Conservation (phyloP, 1,284 basidiomycete genomes). For the Tylopilus orsonianus region DNA sequence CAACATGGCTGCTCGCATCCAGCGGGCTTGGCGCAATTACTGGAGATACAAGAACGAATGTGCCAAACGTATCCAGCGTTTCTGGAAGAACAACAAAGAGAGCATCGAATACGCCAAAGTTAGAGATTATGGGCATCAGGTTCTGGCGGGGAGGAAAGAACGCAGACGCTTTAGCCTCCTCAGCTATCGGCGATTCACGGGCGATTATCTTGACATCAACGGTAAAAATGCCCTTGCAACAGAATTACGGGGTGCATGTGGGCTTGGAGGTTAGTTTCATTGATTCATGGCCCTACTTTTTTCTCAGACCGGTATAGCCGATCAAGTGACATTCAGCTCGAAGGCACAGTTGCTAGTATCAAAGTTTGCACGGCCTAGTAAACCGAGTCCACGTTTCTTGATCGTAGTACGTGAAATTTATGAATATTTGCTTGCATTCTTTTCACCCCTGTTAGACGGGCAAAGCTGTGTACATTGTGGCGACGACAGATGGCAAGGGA, state of each 20-base stretch:
- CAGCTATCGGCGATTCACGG: slow-evolving; percentile 93
- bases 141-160: slow-evolving; percentile 92
- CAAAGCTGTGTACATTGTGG: slow-evolving; percentile 86
- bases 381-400: slow-evolving; percentile 89
- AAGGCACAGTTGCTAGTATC: slow-evolving; percentile 85
- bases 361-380: slow-evolving; percentile 86
- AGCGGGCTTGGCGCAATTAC: slow-evolving; percentile 95
- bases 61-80: slow-evolving; percentile 92
- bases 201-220: slow-evolving; percentile 94
- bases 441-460: slow-evolving; percentile 58
- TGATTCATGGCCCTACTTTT: not conserved
- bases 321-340: slow-evolving; percentile 87
- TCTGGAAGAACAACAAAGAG: slow-evolving; percentile 99
- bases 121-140: slow-evolving; percentile 92
- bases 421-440: not conserved
- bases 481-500: slow-evolving; percentile 72
- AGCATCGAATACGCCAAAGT: slow-evolving; percentile 84
- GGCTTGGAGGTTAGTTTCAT: slow-evolving; percentile 65
- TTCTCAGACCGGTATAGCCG: slow-evolving; percentile 41
- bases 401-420: slow-evolving; percentile 68
- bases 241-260: slow-evolving; percentile 74
- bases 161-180: slow-evolving; percentile 90
- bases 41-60: slow-evolving; percentile 95
- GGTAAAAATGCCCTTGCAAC: slow-evolving; percentile 80
- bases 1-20: slow-evolving; percentile 97